Evolutionary conservation across 1,284 basidiomycete genomes (phyloP).

Genomic region (Schizophyllum commune): DNA sequence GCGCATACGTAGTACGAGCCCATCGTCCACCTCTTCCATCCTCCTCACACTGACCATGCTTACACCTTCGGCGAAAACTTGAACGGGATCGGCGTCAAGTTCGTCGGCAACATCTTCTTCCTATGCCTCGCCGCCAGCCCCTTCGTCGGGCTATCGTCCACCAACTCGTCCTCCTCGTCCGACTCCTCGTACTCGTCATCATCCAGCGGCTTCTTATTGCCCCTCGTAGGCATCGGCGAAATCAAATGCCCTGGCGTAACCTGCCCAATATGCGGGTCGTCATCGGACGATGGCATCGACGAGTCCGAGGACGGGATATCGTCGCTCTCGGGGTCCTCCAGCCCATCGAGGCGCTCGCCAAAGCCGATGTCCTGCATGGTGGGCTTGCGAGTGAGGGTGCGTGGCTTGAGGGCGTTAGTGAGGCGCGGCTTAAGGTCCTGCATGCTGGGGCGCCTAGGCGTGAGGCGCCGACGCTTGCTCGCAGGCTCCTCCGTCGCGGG

Average conservation of each 20-base stretch:
- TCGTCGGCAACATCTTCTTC: neutral
- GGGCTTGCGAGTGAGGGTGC: no score
- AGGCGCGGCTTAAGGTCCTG: no score
- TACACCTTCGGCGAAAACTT: neutral
- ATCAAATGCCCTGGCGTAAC: constrained; percentile 61
- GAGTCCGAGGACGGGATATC: constrained; percentile 11
- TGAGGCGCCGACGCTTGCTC: neutral
- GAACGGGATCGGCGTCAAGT: neutral
- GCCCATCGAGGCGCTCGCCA: neutral
- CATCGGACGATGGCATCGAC: constrained; percentile 41
- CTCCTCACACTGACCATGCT: no score
- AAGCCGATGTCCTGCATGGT: neutral
- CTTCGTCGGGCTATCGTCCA: neutral
- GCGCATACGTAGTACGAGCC: no score
- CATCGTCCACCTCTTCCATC: no score
- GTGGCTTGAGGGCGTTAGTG: no score
- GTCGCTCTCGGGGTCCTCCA: constrained; percentile 3
- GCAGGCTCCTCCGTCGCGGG: neutral
- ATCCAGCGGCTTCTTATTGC: neutral
- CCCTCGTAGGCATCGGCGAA: constrained; percentile 40
- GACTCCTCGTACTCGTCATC: neutral
- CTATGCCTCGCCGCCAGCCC: neutral
- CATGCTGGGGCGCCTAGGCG: no score
- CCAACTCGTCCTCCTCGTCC: neutral
- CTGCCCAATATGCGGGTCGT: constrained; percentile 52